Base-by-base conservation (phyloP, 139 green algal genomes). In the Coccomyxa sp. region DNA sequence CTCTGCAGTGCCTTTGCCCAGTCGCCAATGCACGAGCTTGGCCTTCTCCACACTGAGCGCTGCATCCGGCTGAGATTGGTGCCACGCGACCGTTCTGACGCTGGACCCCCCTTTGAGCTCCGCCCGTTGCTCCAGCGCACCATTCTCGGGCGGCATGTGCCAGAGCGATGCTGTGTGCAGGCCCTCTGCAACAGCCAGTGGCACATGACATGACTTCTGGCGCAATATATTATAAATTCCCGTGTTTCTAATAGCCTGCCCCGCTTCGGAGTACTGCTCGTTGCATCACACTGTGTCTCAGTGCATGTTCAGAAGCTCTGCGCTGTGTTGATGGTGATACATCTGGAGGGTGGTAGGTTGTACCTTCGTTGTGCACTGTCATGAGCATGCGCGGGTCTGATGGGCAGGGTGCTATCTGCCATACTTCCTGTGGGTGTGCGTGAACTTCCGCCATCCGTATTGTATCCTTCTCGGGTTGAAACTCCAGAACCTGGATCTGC, bases 401-500 rank as follows among this genome's bases (percentile, higher is more conserved):
- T 13, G 89, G 87, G 74, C 79, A 87, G 32, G 90, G 81, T 10
- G 90, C 87, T 1, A 95, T 87, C 84, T 91, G 89, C 93, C 93
- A 96, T 0, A 96, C 83, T 67, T 96, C 93, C 7, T 86, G 84
- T 0, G 81, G 74, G 84, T 96, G 93, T 1, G 80, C 38, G 58
- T 89, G 91, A 0, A 81, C 68, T 13, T 76, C 83, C 10, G 68
- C 66, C 28, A 87, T 87, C 0, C 68, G 32, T 0, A 96, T 76
- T 30, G 83, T 82, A 28, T 95, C 91, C 18, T 86, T 85, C n/a
- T 91, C 88, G 1, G 81, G 31, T 59, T 96, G 90, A 82, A 91
- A 94, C 76, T 95, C 90, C n/a, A 96, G 82, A 15, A 95, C 23
- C 1, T 88, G 85, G 0, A 95, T 77, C 91, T 96, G 83, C 38